Evolutionary conservation across 257 asterid species (phyloP).

Genomic region (Gentiana macrophylla): DNA sequence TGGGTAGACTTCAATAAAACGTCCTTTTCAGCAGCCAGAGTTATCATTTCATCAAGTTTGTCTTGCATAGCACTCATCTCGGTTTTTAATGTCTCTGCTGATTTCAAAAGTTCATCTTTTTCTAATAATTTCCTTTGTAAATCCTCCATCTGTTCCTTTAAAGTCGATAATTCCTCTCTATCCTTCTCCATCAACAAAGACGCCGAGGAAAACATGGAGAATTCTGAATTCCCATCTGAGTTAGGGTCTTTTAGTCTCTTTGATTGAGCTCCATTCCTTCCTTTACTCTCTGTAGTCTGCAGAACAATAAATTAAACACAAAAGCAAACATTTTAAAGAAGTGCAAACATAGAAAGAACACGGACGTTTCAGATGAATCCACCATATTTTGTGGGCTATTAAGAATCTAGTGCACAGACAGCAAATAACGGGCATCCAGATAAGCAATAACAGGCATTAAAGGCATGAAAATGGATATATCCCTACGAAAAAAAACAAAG

Average conservation of each 20-base stretch:
- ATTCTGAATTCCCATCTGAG: constrained; percentile 37
- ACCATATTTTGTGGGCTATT: neutral
- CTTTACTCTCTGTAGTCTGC: constrained; percentile 44
- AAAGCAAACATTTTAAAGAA: constrained; percentile 10
- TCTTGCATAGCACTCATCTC: constrained; percentile 41
- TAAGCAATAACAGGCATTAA: neutral
- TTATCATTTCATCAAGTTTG: constrained; percentile 39
- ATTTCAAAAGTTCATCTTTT: constrained; percentile 65
- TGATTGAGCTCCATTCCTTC: constrained; percentile 37
- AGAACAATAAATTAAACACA: constrained; percentile 6
- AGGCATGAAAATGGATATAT: neutral
- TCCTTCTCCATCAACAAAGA: constrained; percentile 53
- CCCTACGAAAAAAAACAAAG: no score
- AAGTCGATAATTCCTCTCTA: constrained; percentile 51
- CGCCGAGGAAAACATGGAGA: constrained; percentile 39
- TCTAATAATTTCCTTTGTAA: constrained; percentile 51
- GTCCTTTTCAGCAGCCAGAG: constrained; percentile 57
- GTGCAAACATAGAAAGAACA: neutral
- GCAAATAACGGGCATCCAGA: neutral
- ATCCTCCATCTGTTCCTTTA: constrained; percentile 67
- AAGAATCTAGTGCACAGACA: no score
- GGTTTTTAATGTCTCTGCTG: constrained; percentile 43
- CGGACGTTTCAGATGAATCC: no score
- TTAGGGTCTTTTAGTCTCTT: constrained; percentile 42
- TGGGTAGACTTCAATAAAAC: constrained; percentile 53